Conservation (phyloP, 176 grass and related monocot genomes). For the Oryza coarctata region DNA sequence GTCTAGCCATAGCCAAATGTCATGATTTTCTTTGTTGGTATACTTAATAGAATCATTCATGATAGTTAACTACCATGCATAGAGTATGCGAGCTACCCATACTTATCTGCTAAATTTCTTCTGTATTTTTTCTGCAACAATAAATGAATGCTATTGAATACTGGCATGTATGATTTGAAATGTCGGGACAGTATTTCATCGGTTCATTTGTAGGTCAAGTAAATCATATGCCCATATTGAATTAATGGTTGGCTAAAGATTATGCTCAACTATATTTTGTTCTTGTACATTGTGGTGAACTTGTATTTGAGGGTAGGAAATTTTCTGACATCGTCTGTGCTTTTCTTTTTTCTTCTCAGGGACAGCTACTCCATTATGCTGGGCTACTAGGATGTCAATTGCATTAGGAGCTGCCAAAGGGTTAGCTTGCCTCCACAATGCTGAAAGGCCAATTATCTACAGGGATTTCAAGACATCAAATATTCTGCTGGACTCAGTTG, state of each 20-base stretch:
- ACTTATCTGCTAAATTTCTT: background rate
- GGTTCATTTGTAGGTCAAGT: background rate
- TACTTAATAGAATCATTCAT: too few species aligned
- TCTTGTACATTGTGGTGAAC: background rate
- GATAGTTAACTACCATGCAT: background rate
- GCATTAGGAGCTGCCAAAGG: conserved; percentile 98
- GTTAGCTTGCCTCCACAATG: conserved; percentile 90
- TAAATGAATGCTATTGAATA: background rate
- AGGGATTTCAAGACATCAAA: conserved; percentile 99
- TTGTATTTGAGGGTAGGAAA: conserved; percentile 17
- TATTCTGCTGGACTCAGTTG: conserved; percentile 96
- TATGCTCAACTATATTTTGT: background rate
- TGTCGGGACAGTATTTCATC: background rate
- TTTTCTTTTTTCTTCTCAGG: conserved; percentile 42
- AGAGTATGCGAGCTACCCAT: background rate
- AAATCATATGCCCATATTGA: background rate
- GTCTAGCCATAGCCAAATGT: background rate
- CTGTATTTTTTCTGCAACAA: background rate
- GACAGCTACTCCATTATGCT: conserved; percentile 73
- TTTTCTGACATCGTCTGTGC: background rate
- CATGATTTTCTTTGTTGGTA: background rate
- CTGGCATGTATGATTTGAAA: background rate
- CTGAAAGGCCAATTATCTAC: conserved; percentile 92
- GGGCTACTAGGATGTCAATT: conserved; percentile 96
- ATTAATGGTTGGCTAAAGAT: background rate